Conservation (phyloP, 2,329 filamentous ascomycete species). For the Cadophora gregata region DNA sequence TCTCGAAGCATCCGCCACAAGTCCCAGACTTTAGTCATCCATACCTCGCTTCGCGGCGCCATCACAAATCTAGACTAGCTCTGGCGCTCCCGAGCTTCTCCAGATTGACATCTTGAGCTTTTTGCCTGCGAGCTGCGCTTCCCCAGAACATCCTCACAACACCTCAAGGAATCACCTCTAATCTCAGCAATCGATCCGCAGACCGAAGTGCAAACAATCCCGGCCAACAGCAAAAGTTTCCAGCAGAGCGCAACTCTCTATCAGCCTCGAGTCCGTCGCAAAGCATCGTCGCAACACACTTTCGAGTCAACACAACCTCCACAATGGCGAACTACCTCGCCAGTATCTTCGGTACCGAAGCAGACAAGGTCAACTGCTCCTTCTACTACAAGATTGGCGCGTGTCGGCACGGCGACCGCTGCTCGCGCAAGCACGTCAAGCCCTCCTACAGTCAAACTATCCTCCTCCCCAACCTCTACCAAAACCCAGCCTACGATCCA, state of each 20-base stretch:
- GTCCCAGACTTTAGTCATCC: constrained; percentile 16
- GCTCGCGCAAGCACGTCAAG: constrained; percentile 98
- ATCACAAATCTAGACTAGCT: constrained; percentile 11
- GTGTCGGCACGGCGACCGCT: constrained; percentile 97
- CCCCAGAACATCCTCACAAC: constrained; percentile 16
- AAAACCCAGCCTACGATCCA: constrained; percentile 96
- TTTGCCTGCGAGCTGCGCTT: constrained; percentile 21
- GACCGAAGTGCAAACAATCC: constrained; percentile 3
- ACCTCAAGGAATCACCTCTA: not conserved
- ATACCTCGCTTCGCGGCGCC: constrained; percentile 10
- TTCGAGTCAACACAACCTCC: constrained; percentile 5
- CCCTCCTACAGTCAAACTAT: constrained; percentile 98
- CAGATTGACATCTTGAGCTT: constrained; percentile 24
- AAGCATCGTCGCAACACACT: not conserved
- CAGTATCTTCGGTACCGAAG: constrained; percentile 99
- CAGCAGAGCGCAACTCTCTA: not conserved
- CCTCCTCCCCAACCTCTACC: constrained; percentile 97
- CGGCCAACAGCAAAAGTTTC: not conserved
- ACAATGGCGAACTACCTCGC: constrained; percentile 96
- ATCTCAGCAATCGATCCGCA: not conserved
- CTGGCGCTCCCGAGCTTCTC: constrained; percentile 17
- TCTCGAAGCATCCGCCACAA: constrained; percentile 17
- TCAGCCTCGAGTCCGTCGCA: constrained; percentile 8
- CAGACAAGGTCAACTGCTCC: constrained; percentile 99
- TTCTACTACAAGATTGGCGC: constrained; percentile 99